Base-by-base conservation (phyloP, 2,329 filamentous ascomycete genomes). In the Scolecobasidium constrictum region DNA sequence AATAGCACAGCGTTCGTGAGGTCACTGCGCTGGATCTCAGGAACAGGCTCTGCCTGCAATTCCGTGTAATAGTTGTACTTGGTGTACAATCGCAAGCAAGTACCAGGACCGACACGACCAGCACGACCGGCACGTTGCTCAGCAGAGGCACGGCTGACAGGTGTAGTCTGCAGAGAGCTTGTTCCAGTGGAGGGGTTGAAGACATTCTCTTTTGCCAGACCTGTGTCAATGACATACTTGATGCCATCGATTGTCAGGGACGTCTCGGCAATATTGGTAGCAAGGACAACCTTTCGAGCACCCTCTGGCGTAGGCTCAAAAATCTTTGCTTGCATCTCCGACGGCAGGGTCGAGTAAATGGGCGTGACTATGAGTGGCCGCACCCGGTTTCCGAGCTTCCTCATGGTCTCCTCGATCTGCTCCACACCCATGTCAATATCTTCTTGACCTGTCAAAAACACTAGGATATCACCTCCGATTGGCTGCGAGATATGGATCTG, bases 231-330 rank as follows among this genome's bases (percentile, higher is more conserved):
- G 26, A 96, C 92, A 58, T 93, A 95, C 6, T 90, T 83, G 46
- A 96, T 94, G 13, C 88, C 90, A 57, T 96, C 88, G 45, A 98
- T 94, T 0, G 92, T 98, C 55, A 98, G 66, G 68, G 80, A 87
- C 0, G 92, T 98, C 61, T 98, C 92, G 2, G 92, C 92, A 60
- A 98, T 96, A 57, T 98, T 98, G 2, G 92, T 96, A 0, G 90
- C 87, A 28, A 96, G 66, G 0, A 98, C 86, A 0, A 96, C 86
- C 58, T 96, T 98, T 20, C 92, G 76, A 0, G 84, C 81, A 15
- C 81, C 81, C 0, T 82, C 77, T 0, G 92, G 90, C 0, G 90
- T 94, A 0, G 88, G 87, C 53, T 94, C 86, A 54, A 98, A 98
- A 50, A 96, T 94, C 58, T 90, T 90, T 38, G 83, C 77, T 58